Conservation (phyloP, 257 asterid genomes). For the Anisodus tanguticus region DNA sequence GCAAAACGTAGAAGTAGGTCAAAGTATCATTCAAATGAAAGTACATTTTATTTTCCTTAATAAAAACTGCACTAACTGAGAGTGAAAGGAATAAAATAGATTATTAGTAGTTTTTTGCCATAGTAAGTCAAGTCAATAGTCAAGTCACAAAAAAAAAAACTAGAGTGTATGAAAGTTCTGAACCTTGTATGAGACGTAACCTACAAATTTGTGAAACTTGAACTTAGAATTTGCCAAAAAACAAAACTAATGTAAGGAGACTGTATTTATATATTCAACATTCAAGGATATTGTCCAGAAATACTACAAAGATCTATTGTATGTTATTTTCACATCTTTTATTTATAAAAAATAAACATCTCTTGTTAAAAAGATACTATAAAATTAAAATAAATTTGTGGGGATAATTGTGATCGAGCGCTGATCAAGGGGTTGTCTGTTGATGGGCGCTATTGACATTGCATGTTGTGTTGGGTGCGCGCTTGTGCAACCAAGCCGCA, state of each 20-base stretch:
- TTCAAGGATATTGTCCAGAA: no score
- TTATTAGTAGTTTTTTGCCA: background rate
- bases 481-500: no score
- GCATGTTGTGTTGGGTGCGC: no score
- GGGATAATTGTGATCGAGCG: no score
- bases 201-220: background rate
- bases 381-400: no score
- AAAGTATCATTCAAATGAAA: constrained; percentile 12
- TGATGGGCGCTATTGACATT: no score
- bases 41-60: background rate
- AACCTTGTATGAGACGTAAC: background rate
- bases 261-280: no score
- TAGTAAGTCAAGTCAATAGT: background rate
- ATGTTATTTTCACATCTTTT: no score
- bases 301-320: no score
- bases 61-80: background rate
- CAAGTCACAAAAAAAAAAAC: background rate
- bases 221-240: background rate
- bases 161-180: background rate
- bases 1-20: background rate
- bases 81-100: background rate
- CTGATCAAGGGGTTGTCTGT: no score
- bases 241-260: background rate
- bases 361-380: no score
- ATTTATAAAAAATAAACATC: no score